phyloP scores from a whole-genome alignment of 345 rosid species.

The Salix caprea region DNA sequence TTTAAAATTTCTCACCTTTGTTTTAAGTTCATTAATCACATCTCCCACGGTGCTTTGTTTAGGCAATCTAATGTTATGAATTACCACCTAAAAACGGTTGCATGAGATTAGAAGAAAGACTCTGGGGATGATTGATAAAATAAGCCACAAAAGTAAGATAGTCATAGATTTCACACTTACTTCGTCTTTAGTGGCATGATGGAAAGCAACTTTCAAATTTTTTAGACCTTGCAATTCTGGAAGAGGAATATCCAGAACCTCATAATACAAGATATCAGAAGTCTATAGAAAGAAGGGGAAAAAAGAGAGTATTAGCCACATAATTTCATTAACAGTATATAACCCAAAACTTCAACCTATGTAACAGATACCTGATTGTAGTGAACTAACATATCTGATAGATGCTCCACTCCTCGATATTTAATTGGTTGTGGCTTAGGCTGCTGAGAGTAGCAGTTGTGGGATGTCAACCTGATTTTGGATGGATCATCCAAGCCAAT shows the following conservation, averaged over 20 bases:
- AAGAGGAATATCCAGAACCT: slow-evolving; percentile 92
- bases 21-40: slow-evolving; percentile 80
- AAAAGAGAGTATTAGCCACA: background rate
- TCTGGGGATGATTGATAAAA: slow-evolving; percentile 3
- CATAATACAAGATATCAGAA: slow-evolving; percentile 87
- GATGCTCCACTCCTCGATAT: slow-evolving; percentile 80
- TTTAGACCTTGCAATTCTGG: slow-evolving; percentile 91
- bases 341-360: background rate
- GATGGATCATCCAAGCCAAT: slow-evolving; percentile 86
- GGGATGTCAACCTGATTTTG: slow-evolving; percentile 89
- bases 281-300: slow-evolving; percentile 43
- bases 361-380: slow-evolving; percentile 67
- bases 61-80: slow-evolving; percentile 85
- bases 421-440: slow-evolving; percentile 94
- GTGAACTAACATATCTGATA: slow-evolving; percentile 87
- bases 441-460: slow-evolving; percentile 98
- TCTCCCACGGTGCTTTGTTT: slow-evolving; percentile 91
- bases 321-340: background rate
- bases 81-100: slow-evolving; percentile 54
- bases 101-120: slow-evolving; percentile 10
- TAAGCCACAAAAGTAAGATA: background rate
- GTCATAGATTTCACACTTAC: slow-evolving; percentile 34
- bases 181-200: slow-evolving; percentile 75
- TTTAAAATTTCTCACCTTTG: slow-evolving; percentile 46
- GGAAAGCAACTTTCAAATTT: slow-evolving; percentile 81